Conservation (phyloP, 768 basidiomycete species). For the Pisolithus orientalis region DNA sequence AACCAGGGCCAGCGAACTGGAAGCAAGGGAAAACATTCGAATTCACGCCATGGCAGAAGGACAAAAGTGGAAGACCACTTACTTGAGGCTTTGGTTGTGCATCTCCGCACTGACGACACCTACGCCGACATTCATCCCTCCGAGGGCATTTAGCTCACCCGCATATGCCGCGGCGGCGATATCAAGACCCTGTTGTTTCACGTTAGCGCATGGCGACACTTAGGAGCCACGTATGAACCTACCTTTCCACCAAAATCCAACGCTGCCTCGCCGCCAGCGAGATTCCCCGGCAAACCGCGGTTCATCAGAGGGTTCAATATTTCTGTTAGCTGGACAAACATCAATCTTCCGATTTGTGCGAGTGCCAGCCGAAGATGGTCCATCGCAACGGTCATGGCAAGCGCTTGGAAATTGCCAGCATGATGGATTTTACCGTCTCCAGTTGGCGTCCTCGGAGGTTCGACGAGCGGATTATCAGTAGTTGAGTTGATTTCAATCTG, state of each 20-base stretch:
- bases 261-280: conserved; percentile 75
- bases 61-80: conserved; percentile 22
- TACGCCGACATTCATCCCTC: conserved; percentile 68
- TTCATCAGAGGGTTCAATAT: conserved; percentile 56
- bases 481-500: conserved; percentile 80
- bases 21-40: neutral
- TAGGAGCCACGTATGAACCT: neutral
- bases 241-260: conserved; percentile 73
- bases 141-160: conserved; percentile 75
- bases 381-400: conserved; percentile 81
- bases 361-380: conserved; percentile 75
- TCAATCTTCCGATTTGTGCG: conserved; percentile 64
- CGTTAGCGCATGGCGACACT: neutral
- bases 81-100: conserved; percentile 93
- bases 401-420: conserved; percentile 88
- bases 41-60: neutral
- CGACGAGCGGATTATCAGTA: conserved; percentile 83
- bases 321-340: conserved; percentile 58
- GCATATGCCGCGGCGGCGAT: conserved; percentile 80
- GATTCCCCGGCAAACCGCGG: conserved; percentile 74
- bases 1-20: conserved; percentile 75
- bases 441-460: conserved; percentile 62
- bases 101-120: conserved; percentile 85
- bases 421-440: conserved; percentile 52
- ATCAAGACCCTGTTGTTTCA: conserved; percentile 51